These are phyloP conservation scores for Sporothrix sp. DNA, from an alignment of 2,329 filamentous ascomycete genomes.

Conservation along the genomic window DNA sequence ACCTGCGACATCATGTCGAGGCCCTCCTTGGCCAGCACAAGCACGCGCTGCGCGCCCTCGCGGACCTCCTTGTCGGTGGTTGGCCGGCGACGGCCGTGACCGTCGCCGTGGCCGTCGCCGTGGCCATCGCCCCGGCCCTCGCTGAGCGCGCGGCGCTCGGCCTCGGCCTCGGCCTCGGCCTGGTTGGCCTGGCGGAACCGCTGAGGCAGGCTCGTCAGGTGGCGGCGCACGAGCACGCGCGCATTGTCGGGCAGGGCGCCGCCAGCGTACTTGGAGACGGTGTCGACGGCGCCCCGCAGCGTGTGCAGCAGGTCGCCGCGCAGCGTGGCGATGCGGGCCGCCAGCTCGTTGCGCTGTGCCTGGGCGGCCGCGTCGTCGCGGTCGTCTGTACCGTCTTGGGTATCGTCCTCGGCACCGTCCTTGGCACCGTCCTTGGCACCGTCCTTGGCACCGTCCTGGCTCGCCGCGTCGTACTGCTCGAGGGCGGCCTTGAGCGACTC, in stretches of 20 bases:
- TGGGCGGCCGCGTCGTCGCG: constrained; percentile 12
- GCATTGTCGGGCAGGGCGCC: constrained; percentile 86
- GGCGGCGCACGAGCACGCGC: constrained; percentile 67
- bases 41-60: constrained; percentile 62
- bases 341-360: constrained; percentile 38
- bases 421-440: not conserved
- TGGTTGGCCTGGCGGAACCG: constrained; percentile 60
- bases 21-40: constrained; percentile 81
- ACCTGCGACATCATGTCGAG: constrained; percentile 93
- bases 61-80: constrained; percentile 27
- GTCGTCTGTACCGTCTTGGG: not conserved
- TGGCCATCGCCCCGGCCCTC: constrained; percentile 5
- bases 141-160: not conserved
- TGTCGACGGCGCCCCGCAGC: constrained; percentile 70
- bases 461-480: constrained; percentile 65
- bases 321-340: constrained; percentile 55
- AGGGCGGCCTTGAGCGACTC: constrained; percentile 63
- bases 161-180: constrained; percentile 21
- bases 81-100: constrained; percentile 18
- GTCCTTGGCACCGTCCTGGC: constrained; percentile 6
- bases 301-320: constrained; percentile 66
- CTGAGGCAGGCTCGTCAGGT: constrained; percentile 75
- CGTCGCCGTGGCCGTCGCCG: too few species aligned
- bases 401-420: not conserved
- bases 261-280: constrained; percentile 84